These are phyloP conservation scores for Benincasa hispida DNA, from an alignment of 306 rosid species.

Conservation along the genomic window DNA sequence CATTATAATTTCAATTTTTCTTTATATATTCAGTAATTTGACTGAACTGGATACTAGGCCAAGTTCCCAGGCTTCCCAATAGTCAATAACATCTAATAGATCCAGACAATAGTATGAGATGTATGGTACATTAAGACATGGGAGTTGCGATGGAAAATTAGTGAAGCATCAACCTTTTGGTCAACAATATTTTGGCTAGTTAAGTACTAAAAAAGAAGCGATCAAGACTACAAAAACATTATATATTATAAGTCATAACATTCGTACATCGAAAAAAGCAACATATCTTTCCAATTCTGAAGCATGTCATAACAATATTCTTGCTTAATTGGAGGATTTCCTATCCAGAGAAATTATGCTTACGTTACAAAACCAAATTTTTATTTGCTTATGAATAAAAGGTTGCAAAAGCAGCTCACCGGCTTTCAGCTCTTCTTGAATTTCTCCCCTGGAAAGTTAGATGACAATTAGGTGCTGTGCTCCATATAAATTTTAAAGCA, in stretches of 20 bases:
- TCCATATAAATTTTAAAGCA: slow-evolving; percentile 12
- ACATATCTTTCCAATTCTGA: not conserved
- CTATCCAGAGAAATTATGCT: not conserved
- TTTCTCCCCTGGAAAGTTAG: slow-evolving; percentile 37
- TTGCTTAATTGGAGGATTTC: not conserved
- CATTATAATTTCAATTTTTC: not conserved
- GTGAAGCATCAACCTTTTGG: not conserved
- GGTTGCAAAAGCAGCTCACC: slow-evolving; percentile 31
- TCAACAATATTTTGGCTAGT: not conserved
- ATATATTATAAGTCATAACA: not conserved
- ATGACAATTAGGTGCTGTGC: slow-evolving; percentile 15
- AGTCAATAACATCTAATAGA: not conserved
- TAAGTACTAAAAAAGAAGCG: not conserved
- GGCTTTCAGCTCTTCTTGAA: slow-evolving; percentile 34
- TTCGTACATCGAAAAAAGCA: not conserved
- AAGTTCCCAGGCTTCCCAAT: not conserved
- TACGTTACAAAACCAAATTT: not conserved
- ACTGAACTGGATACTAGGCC: not conserved
- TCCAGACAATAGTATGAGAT: not conserved
- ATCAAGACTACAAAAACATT: not conserved
- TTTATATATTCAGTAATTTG: not conserved
- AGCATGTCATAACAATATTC: not conserved
- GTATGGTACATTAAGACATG: not conserved
- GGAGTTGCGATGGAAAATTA: not conserved
- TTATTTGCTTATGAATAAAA: not conserved